Evolutionary conservation across 306 rosid genomes (phyloP), one percentile per base, ranked within the genome.

Genomic region (Trichosanthes truncata): DNA sequence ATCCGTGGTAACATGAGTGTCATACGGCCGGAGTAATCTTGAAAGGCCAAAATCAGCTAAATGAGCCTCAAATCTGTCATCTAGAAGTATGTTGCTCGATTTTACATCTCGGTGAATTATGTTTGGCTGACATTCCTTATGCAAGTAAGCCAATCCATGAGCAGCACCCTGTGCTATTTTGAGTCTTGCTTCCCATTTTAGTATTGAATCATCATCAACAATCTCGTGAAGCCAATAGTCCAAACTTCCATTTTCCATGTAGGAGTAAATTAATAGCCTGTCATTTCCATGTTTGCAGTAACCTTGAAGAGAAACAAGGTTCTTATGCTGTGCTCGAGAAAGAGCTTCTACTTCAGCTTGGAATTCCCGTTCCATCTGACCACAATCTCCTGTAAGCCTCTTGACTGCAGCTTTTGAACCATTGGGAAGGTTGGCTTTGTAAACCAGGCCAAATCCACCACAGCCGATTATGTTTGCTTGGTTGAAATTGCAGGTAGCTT

Each of bases 341-440:
- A 92, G 94, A 78, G 94, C 91, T 82, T 92, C 94, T n/a, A 92
- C 93, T 85, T 92, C 94, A 61, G 97, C 97, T 66, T 90, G 94
- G 53, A 92, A 92, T 78, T 92, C 97, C 0, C 93, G 91, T 49
- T 92, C 97, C 93, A 92, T 89, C 81, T 90, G 94, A 77, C 97
- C 94, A 60, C 94, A 92, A 75, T 92, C 97, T 36, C 97, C 94
- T 1, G 94, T 90, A 71, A 92, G 94, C 84, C 93, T 89, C 85
- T 92, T 92, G 80, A 92, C 43, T 6, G 97, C 97, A 29, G 87
- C 94, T 83, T 89, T 90, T 23, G 87, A 81, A 74, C 97, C 93
- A 65, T 89, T 82, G 5, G 94, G 93, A 85, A 92, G 84, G 86
- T 79, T 80, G 73, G 97, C 97, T 85, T 90, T 92, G 87, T 92